Conservation (phyloP, 2,329 filamentous ascomycete species). For the Remersonia thermophila region DNA sequence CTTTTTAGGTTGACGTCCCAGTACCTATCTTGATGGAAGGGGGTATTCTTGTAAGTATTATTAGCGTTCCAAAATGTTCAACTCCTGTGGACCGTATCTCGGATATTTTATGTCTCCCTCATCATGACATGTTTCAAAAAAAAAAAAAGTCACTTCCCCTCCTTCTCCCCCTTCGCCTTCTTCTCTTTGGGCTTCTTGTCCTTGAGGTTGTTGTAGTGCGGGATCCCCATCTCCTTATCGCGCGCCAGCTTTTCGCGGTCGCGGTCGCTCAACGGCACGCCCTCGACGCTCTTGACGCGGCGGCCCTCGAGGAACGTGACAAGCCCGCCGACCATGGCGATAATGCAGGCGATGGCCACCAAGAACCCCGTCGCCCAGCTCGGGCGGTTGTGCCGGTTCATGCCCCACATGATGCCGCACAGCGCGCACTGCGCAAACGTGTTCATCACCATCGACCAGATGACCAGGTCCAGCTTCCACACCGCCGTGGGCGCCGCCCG, state of each 20-base stretch:
- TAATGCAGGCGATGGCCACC: slow-evolving; percentile 59
- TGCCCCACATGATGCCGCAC: slow-evolving; percentile 71
- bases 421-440: slow-evolving; percentile 65
- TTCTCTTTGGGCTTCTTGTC: slow-evolving; percentile 37
- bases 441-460: slow-evolving; percentile 70
- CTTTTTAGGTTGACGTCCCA: no score
- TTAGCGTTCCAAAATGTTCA: no score
- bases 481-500: slow-evolving; percentile 53
- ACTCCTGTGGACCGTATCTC: no score
- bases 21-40: no score
- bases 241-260: slow-evolving; percentile 38
- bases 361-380: slow-evolving; percentile 71
- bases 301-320: slow-evolving; percentile 62
- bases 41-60: no score
- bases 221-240: slow-evolving; percentile 43
- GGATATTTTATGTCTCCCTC: no score
- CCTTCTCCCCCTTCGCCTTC: slow-evolving; percentile 22
- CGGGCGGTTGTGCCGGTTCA: slow-evolving; percentile 61
- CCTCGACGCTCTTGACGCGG: slow-evolving; percentile 58
- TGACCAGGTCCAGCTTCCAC: slow-evolving; percentile 70
- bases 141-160: slow-evolving; percentile 1
- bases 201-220: slow-evolving; percentile 46
- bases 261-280: slow-evolving; percentile 48
- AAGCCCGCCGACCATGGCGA: slow-evolving; percentile 55
- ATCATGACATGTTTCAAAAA: no score